Base-by-base conservation (phyloP, 441 rosid genomes). In the Corymbia citriodora region DNA sequence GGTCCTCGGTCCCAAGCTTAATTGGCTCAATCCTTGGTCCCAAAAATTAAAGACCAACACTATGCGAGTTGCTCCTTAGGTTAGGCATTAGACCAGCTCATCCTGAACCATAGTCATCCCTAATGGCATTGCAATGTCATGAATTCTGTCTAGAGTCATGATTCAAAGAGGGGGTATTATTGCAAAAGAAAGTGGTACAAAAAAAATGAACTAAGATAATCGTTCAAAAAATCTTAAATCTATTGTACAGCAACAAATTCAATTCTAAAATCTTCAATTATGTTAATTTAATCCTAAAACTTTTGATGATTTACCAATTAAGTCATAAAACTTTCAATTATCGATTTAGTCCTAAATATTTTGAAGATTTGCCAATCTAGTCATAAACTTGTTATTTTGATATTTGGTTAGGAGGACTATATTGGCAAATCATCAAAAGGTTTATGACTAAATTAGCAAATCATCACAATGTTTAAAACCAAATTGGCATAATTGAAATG, bases 161-260 rank as follows among this genome's bases (percentile, higher is more conserved):
- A 21, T 40, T 40, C 83, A 40, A 40, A 79, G 52, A 79, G n/a
- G 45, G 29, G 70, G 65, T 25, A 59, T 25, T 59, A 59, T 25
- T 63, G 70, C 70, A 63, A 63, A 63, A 63, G 70, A 63, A 63
- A 63, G 70, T 7, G 9, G 70, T 63, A 63, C 29, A 63, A 29
- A 63, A 6, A 6, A 5, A 59, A 59, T 23, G 65, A 59, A 59
- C 1, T 10, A 13, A 59, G 29, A 59, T 4, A 59, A 59, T 59
- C 23, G n/a, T 59, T 29, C n/a, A 23, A 59, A 25, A 59, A 59
- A 4, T 59, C 65, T 23, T 10, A 59, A 59, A 59, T 3, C n/a
- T 2, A 59, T 59, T 25, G 10, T 1, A 59, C 1, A 1, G 10
- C 0, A 10, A 0, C 7, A 10, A 23, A 59, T 59, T 10, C 25